Evolutionary conservation across 176 grass and related monocot species (phyloP).

Genomic region (Neostapfia colusana): DNA sequence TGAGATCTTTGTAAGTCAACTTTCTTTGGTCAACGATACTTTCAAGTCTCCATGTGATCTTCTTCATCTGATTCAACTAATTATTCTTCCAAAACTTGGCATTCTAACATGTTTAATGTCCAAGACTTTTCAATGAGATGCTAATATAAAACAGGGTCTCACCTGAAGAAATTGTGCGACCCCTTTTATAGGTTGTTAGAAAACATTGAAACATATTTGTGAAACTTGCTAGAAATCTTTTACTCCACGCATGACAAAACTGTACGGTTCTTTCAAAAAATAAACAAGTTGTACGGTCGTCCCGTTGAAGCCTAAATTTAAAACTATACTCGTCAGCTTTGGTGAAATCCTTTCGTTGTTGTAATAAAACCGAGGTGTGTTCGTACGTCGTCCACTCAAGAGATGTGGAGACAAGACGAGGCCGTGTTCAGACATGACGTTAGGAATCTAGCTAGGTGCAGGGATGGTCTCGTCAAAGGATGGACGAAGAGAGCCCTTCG

Average conservation of each 20-base stretch:
- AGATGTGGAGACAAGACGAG: not conserved
- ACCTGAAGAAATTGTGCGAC: not conserved
- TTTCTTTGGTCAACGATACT: not conserved
- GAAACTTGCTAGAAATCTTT: not conserved
- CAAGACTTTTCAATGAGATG: not conserved
- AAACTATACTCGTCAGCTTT: too few species aligned
- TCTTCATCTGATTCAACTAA: not conserved
- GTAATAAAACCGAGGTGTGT: constrained; percentile 32
- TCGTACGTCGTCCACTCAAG: constrained; percentile 26
- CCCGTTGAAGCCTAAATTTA: too few species aligned
- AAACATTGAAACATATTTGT: not conserved
- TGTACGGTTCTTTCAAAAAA: too few species aligned
- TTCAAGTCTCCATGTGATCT: not conserved
- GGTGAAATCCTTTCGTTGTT: not conserved
- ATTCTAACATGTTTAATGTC: not conserved
- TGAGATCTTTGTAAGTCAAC: not conserved
- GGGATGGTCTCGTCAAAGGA: constrained; percentile 25
- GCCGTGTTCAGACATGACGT: not conserved
- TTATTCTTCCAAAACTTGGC: not conserved
- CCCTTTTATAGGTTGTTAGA: not conserved
- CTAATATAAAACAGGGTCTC: not conserved
- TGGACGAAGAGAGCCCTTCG: not conserved
- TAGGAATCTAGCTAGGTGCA: not conserved
- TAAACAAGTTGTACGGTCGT: too few species aligned
- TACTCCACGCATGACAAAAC: too few species aligned